Percentiles rank a stretch among this genome's conserved stretches.
Evolutionary conservation across 2,329 filamentous ascomycete genomes (phyloP).

Genomic region (Aspergillus latus): DNA sequence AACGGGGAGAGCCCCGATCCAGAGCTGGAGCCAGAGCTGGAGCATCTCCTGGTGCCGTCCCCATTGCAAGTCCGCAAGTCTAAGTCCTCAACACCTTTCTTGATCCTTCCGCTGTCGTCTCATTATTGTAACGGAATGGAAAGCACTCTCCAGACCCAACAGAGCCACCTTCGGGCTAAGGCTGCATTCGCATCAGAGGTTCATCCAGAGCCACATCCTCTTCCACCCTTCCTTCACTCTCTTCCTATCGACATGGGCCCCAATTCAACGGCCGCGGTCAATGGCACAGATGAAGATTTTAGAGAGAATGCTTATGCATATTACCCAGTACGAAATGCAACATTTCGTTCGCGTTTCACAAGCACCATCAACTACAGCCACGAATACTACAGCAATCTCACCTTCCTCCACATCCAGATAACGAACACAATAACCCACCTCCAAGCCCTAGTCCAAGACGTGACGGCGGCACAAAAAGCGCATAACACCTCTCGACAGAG

Average conservation of each 20-base stretch:
- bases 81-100: background rate
- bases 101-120: background rate
- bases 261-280: too few species aligned
- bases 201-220: conserved; percentile 4
- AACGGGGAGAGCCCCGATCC: background rate
- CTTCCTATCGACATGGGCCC: conserved; percentile 20
- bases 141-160: background rate
- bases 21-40: background rate
- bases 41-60: conserved; percentile 5
- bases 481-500: conserved; percentile 24
- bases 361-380: too few species aligned
- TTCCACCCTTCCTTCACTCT: conserved; percentile 8
- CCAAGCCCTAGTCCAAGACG: conserved; percentile 26
- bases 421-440: conserved; percentile 29
- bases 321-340: too few species aligned
- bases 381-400: conserved; percentile 24
- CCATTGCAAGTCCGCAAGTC: conserved; percentile 13
- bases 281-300: too few species aligned
- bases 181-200: background rate
- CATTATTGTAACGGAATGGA: background rate
- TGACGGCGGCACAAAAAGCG: conserved; percentile 26
- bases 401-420: conserved; percentile 29
- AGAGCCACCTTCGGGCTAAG: background rate
- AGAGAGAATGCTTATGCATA: too few species aligned
- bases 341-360: too few species aligned